These are phyloP conservation scores for Agmasoma carcini DNA, from an alignment of 371 early-diverging fungal species.

Conservation along the genomic window DNA sequence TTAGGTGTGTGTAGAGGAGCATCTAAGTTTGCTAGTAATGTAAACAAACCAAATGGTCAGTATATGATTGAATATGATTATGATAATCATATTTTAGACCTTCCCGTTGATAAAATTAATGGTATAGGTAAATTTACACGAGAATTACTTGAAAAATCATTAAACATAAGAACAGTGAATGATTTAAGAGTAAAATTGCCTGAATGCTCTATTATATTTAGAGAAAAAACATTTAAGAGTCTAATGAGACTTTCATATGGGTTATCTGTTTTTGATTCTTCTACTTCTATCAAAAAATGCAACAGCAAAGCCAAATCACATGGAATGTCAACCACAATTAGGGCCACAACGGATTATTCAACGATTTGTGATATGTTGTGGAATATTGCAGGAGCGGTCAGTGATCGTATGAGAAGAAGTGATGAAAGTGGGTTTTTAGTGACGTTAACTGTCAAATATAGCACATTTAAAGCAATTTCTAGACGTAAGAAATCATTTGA, in stretches of 20 bases:
- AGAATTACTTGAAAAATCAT: slow-evolving; percentile 16
- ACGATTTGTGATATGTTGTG: slow-evolving; percentile 7
- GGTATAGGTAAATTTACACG: slow-evolving; percentile 41
- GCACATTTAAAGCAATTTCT: slow-evolving; percentile 2
- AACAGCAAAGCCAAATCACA: background rate
- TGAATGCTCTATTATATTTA: slow-evolving; percentile 7
- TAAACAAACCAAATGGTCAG: slow-evolving; percentile 46
- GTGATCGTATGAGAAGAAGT: background rate
- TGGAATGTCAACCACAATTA: slow-evolving; percentile 10
- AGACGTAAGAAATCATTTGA: slow-evolving; percentile 7
- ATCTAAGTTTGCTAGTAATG: slow-evolving; percentile 19
- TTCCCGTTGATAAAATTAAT: slow-evolving; percentile 32
- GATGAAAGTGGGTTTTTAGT: background rate
- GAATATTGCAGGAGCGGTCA: background rate
- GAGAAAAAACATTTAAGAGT: slow-evolving; percentile 23
- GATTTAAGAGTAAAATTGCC: slow-evolving; percentile 25
- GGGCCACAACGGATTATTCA: slow-evolving; percentile 14
- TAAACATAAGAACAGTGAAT: slow-evolving; percentile 16
- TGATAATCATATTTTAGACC: slow-evolving; percentile 13
- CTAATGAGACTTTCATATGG: slow-evolving; percentile 31
- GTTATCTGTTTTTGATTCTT: slow-evolving; percentile 25
- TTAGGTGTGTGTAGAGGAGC: slow-evolving; percentile 37
- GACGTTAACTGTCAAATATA: slow-evolving; percentile 25
- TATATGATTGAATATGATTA: slow-evolving; percentile 11
- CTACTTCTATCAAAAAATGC: background rate